Evolutionary conservation across 2,329 filamentous ascomycete genomes (phyloP).

Genomic region (Alternaria rosae): DNA sequence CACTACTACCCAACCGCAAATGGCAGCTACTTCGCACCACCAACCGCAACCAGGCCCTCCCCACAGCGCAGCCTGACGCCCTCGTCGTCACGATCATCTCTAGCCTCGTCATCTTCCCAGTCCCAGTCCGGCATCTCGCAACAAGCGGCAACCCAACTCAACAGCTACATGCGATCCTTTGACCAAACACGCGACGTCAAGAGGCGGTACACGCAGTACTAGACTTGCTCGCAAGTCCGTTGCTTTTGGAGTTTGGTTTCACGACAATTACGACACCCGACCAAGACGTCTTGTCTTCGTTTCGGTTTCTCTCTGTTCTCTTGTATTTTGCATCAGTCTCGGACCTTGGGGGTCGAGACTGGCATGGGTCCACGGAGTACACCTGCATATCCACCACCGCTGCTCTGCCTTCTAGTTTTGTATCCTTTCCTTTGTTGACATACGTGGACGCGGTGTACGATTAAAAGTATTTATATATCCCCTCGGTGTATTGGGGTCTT

Average conservation of each 20-base stretch:
- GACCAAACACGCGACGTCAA: constrained; percentile 75
- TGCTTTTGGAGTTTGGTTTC: constrained; percentile 25
- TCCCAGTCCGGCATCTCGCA: constrained; percentile 68
- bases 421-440: constrained; percentile 32
- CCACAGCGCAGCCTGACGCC: constrained; percentile 55
- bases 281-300: constrained; percentile 8
- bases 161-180: constrained; percentile 86
- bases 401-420: constrained; percentile 28
- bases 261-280: constrained; percentile 27
- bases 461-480: constrained; percentile 43
- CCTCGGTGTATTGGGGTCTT: constrained; percentile 17
- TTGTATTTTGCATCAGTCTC: constrained; percentile 19
- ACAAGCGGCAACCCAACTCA: constrained; percentile 79
- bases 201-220: constrained; percentile 51
- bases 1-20: constrained; percentile 46
- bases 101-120: constrained; percentile 73
- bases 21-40: constrained; percentile 49
- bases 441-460: constrained; percentile 35
- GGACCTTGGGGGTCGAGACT: constrained; percentile 15
- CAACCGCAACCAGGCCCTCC: constrained; percentile 35
- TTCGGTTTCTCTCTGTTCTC: constrained; percentile 12
- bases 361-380: constrained; percentile 32
- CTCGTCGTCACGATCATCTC: constrained; percentile 83
- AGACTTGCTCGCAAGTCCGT: not conserved
- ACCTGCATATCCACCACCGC: constrained; percentile 30